phyloP scores from a whole-genome alignment of 2,329 filamentous ascomycete genomes.

The Neopestalotiopsis sp. region DNA sequence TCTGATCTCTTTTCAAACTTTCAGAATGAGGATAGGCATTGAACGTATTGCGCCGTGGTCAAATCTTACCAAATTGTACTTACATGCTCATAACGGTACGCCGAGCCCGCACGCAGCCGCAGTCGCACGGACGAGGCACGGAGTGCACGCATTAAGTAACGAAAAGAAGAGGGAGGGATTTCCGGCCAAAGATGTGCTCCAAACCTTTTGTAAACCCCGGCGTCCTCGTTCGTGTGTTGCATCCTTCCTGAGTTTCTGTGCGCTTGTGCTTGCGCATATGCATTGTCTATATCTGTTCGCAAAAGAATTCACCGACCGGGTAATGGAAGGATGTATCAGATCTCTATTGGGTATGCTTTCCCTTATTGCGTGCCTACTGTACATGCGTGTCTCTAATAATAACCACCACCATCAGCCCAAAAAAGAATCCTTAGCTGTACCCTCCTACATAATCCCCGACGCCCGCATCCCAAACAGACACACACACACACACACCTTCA shows the following conservation, averaged over 20 bases:
- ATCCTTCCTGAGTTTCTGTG: neutral
- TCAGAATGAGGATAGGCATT: neutral
- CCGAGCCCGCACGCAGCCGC: neutral
- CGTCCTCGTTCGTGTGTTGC: neutral
- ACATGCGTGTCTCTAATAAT: slow-evolving; percentile 5
- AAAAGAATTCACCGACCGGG: neutral
- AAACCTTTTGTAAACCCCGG: neutral
- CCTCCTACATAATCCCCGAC: neutral
- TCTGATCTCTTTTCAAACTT: no score
- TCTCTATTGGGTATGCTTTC: neutral
- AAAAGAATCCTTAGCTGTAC: neutral
- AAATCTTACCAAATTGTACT: neutral
- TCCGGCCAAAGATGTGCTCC: neutral
- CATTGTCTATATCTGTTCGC: neutral
- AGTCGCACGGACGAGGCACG: neutral
- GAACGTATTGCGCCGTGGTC: neutral
- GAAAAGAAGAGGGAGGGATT: neutral
- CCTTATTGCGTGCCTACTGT: neutral
- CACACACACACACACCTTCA: neutral
- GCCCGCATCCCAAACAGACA: neutral
- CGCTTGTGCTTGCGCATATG: neutral
- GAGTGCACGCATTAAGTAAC: neutral
- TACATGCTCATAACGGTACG: neutral
- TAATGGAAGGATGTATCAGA: neutral
- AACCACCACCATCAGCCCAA: neutral